Base-by-base conservation (phyloP, 257 asterid genomes). In the Echium plantagineum region DNA sequence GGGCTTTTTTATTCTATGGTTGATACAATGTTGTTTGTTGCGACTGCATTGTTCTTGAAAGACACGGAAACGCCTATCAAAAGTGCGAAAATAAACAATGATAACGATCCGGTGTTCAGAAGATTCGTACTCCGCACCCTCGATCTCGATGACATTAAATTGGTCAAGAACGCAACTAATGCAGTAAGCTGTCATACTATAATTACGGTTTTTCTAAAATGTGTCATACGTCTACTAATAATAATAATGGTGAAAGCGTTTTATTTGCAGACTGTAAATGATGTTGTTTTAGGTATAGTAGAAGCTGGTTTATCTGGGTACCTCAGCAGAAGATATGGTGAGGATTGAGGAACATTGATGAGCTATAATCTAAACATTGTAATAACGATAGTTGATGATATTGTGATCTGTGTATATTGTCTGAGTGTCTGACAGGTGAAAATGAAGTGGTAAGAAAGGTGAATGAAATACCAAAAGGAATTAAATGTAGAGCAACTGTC, bases 281-380 rank as follows among this genome's bases (percentile, higher is more conserved):
- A 72, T 58, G 81, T 76, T 6, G 78, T 77, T 7, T 51, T 76
- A 19, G 81, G 76, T 42, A 60, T 76, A 21, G 69, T 71, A 31
- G 78, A 76, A 51, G 78, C 76, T 56, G 81, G 71, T 21, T 63
- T 76, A 32, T 76, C 78, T 59, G 64, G 61, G 8, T 76, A 72
- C 60, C 78, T 76, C 38, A 76, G 66, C 15, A 60, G 76, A 63
- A 69, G 76, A 72, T 72, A 66, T 57, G 78, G 81, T 72, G 57
- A 63, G 18, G 26, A 1, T 24, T 0, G 38, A 31, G 6, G 38
- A 31, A 31, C 38, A 31, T 24, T 24, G 26, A 24, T 31, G 38
- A 31, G 42, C 42, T 26, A 26, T 2, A 26, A n/a, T n/a, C 2
- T 26, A 2, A 26, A 5, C 2, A 5, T 26, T 26, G 2, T 26